phyloP scores from a whole-genome alignment of 768 basidiomycete species.

The Leccinum olivaceopallidum region DNA sequence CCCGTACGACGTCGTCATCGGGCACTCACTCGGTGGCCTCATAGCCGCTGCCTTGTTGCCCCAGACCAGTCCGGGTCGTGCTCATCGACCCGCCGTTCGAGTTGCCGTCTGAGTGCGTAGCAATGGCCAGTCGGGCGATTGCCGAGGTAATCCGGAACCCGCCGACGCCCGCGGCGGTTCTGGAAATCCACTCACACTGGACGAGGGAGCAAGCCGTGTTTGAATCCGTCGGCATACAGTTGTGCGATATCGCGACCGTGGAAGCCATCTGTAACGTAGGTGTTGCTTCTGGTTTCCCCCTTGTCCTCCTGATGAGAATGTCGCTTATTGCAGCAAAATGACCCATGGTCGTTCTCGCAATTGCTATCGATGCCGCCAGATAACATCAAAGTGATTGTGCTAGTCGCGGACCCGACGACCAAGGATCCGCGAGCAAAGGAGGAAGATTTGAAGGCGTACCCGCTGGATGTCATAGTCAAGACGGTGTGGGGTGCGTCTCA shows the following conservation, averaged over 20 bases:
- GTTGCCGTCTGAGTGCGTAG: background rate
- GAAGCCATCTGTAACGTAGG: too few species aligned
- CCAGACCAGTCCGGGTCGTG: conserved; percentile 12
- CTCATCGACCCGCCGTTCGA: conserved; percentile 24
- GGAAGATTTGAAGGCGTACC: conserved; percentile 7
- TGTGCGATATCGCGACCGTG: background rate
- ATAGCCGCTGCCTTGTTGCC: conserved; percentile 16
- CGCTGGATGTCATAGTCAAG: background rate
- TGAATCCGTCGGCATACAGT: background rate
- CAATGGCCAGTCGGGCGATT: rapidly evolving
- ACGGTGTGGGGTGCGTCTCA: conserved; percentile 17
- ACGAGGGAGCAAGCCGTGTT: conserved; percentile 7
- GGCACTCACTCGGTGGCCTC: conserved; percentile 24
- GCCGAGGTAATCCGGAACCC: background rate
- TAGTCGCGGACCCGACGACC: conserved; percentile 13
- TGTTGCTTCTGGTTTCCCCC: too few species aligned
- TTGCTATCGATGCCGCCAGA: conserved; percentile 2
- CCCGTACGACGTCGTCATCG: conserved; percentile 16
- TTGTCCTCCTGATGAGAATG: too few species aligned
- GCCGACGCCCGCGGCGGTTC: background rate
- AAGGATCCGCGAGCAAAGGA: background rate
- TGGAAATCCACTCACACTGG: background rate
- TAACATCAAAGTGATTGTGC: conserved; percentile 11
- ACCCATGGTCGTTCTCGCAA: conserved; percentile 21
- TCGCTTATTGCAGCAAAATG: conserved; percentile 17